Percentiles rank a stretch among this genome's conserved stretches.
These are phyloP conservation scores for Curvularia sp. DNA, from an alignment of 2,329 filamentous ascomycete species.

Conservation along the genomic window DNA sequence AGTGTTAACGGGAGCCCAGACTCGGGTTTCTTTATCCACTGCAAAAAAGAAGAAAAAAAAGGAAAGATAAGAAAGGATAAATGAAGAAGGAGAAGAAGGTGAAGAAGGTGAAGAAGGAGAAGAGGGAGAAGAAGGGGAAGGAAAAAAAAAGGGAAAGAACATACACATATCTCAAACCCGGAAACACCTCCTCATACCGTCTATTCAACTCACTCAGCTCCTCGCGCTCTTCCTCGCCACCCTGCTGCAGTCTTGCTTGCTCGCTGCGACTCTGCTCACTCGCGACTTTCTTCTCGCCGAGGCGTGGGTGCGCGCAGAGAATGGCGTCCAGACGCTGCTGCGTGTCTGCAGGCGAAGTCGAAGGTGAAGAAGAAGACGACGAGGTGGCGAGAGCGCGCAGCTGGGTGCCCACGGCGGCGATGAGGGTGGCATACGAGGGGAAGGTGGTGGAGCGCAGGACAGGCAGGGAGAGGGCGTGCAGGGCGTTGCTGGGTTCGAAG, in stretches of 20 bases:
- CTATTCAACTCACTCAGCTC: slow-evolving; percentile 70
- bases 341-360: too few relatives aligned
- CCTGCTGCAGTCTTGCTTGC: slow-evolving; percentile 74
- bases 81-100: background rate
- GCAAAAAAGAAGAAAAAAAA: too few relatives aligned
- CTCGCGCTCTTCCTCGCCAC: slow-evolving; percentile 60
- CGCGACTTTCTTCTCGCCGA: slow-evolving; percentile 83
- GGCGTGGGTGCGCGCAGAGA: slow-evolving; percentile 79
- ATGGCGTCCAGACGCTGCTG: slow-evolving; percentile 70
- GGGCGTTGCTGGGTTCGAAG: slow-evolving; percentile 80
- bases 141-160: slow-evolving; percentile 20
- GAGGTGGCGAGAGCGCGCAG: slow-evolving; percentile 57
- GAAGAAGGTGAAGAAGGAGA: too few relatives aligned
- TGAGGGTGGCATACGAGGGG: slow-evolving; percentile 71
- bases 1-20: too few relatives aligned
- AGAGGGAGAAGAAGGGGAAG: too few relatives aligned
- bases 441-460: slow-evolving; percentile 68
- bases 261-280: slow-evolving; percentile 82
- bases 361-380: too few relatives aligned
- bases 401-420: slow-evolving; percentile 69
- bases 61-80: too few relatives aligned
- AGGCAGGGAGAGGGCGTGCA: slow-evolving; percentile 76
- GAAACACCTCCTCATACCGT: slow-evolving; percentile 81
- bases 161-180: slow-evolving; percentile 81
- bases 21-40: too few relatives aligned